A percentile compares a stretch with the other conserved stretches of the same genome.
Evolutionary conservation across 345 rosid genomes (phyloP).

Genomic region (Cardamine chenopodiifolia): DNA sequence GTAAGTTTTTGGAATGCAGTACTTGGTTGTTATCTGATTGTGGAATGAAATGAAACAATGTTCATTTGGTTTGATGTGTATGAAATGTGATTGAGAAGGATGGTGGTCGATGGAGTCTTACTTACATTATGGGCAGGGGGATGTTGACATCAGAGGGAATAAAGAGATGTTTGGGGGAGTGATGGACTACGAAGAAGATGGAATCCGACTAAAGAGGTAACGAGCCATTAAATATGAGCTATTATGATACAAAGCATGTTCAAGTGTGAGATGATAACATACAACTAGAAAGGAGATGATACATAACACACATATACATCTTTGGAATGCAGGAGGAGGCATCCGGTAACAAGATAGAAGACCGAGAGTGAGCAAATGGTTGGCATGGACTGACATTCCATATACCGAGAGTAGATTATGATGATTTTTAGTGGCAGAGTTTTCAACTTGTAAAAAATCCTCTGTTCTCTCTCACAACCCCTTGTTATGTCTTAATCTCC

Average conservation of each 20-base stretch:
- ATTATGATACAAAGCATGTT: slow-evolving; percentile 5
- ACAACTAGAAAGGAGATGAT: slow-evolving; percentile 14
- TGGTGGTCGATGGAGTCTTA: slow-evolving; percentile 79
- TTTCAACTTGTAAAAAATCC: neutral
- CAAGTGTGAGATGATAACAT: slow-evolving; percentile 6
- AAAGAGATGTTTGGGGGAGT: slow-evolving; percentile 98
- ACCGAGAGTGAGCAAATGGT: slow-evolving; percentile 2
- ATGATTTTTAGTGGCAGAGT: neutral
- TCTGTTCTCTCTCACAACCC: neutral
- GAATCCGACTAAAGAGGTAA: slow-evolving; percentile 94
- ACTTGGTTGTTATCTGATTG: neutral
- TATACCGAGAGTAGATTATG: neutral
- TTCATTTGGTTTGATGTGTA: neutral
- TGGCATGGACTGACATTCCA: neutral
- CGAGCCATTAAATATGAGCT: neutral
- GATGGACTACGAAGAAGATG: slow-evolving; percentile 96
- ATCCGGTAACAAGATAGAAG: slow-evolving; percentile 30
- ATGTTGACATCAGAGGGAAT: slow-evolving; percentile 76
- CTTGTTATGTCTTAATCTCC: neutral
- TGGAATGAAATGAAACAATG: slow-evolving; percentile 8
- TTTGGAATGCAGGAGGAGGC: slow-evolving; percentile 40
- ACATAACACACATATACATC: neutral
- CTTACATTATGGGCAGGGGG: slow-evolving; percentile 99
- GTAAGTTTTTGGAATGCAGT: slow-evolving; percentile 3
- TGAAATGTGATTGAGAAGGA: slow-evolving; percentile 26